A percentile compares a stretch with the other conserved stretches of the same genome.
These are phyloP conservation scores for Scleroderma bovista DNA, from an alignment of 768 basidiomycete genomes.

Conservation along the genomic window DNA sequence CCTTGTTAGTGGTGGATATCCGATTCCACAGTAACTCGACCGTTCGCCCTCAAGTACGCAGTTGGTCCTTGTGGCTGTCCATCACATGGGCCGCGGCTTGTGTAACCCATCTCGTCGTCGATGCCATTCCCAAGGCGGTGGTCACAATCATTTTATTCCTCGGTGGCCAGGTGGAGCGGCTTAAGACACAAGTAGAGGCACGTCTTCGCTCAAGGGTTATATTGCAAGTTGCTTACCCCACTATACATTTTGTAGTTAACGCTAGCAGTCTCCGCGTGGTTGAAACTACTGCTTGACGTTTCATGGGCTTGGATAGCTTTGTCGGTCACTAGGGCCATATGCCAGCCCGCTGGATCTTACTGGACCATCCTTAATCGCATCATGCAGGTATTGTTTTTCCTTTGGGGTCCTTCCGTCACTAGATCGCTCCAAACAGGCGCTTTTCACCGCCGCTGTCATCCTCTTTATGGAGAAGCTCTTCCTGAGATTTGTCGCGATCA, in stretches of 20 bases:
- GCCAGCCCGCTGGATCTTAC: slow-evolving; percentile 57
- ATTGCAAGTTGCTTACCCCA: not conserved
- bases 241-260: slow-evolving; percentile 41
- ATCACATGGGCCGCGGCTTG: slow-evolving; percentile 62
- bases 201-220: slow-evolving; percentile 5
- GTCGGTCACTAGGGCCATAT: slow-evolving; percentile 52
- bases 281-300: slow-evolving; percentile 63
- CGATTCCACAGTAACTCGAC: slow-evolving; percentile 44
- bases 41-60: slow-evolving; percentile 50
- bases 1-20: slow-evolving; percentile 62
- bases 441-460: slow-evolving; percentile 40
- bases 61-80: slow-evolving; percentile 64
- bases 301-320: slow-evolving; percentile 73
- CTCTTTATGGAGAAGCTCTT: slow-evolving; percentile 54
- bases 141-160: slow-evolving; percentile 48
- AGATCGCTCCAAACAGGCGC: slow-evolving; percentile 27
- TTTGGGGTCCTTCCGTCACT: slow-evolving; percentile 4
- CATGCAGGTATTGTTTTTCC: slow-evolving; percentile 48
- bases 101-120: slow-evolving; percentile 58
- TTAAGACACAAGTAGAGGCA: slow-evolving; percentile 69
- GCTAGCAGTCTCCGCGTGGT: slow-evolving; percentile 63
- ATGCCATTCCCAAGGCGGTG: slow-evolving; percentile 52
- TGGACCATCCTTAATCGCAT: slow-evolving; percentile 67
- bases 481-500: slow-evolving; percentile 73
- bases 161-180: slow-evolving; percentile 57